Conservation (phyloP, 108 stramenopile genomes). For the Pseudonitzschia delicatissima region DNA sequence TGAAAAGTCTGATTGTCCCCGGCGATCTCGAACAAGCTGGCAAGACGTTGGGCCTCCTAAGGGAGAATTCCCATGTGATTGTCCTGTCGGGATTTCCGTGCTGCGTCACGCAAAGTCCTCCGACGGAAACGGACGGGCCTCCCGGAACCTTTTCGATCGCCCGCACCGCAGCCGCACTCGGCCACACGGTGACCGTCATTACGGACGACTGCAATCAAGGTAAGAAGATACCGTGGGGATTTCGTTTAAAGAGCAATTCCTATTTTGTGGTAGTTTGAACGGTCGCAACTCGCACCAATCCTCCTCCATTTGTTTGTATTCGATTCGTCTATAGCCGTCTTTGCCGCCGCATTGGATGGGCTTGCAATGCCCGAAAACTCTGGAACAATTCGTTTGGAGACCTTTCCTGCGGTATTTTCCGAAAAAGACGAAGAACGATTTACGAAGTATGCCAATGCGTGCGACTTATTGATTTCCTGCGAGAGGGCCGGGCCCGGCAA, state of each 20-base stretch:
- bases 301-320: background rate
- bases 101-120: constrained; percentile 58
- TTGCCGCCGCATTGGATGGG: constrained; percentile 32
- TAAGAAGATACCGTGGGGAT: background rate
- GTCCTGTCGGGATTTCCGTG: constrained; percentile 86
- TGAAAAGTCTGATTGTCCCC: constrained; percentile 50
- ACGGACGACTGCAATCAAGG: constrained; percentile 70
- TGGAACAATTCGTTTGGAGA: constrained; percentile 33
- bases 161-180: constrained; percentile 44
- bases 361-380: constrained; percentile 19
- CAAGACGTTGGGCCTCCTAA: constrained; percentile 22
- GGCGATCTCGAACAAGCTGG: constrained; percentile 53
- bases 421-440: constrained; percentile 50
- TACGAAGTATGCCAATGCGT: constrained; percentile 25
- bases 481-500: constrained; percentile 76
- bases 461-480: constrained; percentile 62
- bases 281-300: background rate
- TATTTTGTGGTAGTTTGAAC: background rate
- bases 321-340: constrained; percentile 17
- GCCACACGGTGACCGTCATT: constrained; percentile 52
- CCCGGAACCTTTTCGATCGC: constrained; percentile 71
- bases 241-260: background rate
- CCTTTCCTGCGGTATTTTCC: constrained; percentile 39
- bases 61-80: constrained; percentile 31
- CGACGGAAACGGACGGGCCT: constrained; percentile 88